Conservation (phyloP, 2,329 filamentous ascomycete genomes). For the Mollisiaceae sp. region DNA sequence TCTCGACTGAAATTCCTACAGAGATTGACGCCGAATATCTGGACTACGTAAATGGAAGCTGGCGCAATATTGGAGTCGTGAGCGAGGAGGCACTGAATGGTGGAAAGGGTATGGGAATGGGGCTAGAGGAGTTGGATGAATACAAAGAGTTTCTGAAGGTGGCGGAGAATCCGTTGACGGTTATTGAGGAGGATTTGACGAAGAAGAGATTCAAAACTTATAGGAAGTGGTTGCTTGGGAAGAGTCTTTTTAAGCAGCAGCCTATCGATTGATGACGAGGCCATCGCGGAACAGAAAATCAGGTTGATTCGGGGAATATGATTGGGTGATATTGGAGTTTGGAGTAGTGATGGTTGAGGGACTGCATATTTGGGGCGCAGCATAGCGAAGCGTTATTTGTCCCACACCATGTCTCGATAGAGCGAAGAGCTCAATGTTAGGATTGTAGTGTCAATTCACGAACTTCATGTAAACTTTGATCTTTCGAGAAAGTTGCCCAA, state of each 20-base stretch:
- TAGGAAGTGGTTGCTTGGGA: slow-evolving; percentile 90
- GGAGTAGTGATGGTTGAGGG: background rate
- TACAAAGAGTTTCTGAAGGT: slow-evolving; percentile 80
- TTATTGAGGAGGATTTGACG: slow-evolving; percentile 80
- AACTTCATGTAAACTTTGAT: no score
- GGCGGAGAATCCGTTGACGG: slow-evolving; percentile 83
- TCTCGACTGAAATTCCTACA: slow-evolving; percentile 68
- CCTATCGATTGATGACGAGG: slow-evolving; percentile 52
- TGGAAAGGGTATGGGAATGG: slow-evolving; percentile 12
- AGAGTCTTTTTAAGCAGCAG: slow-evolving; percentile 94
- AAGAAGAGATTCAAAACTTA: slow-evolving; percentile 99
- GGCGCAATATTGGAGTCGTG: slow-evolving; percentile 55
- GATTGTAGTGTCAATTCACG: no score
- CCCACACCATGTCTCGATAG: no score
- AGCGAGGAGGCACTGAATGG: slow-evolving; percentile 24
- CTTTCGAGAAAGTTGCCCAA: no score
- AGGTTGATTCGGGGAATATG: background rate
- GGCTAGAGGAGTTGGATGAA: slow-evolving; percentile 64
- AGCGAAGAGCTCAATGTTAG: no score
- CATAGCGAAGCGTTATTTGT: background rate
- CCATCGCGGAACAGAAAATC: no score
- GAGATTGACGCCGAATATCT: slow-evolving; percentile 72
- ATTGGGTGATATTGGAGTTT: background rate
- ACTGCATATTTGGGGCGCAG: background rate
- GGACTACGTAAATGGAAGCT: slow-evolving; percentile 76